Base-by-base conservation (phyloP, 169 alveolate species). In the Cystoisospora suis region DNA sequence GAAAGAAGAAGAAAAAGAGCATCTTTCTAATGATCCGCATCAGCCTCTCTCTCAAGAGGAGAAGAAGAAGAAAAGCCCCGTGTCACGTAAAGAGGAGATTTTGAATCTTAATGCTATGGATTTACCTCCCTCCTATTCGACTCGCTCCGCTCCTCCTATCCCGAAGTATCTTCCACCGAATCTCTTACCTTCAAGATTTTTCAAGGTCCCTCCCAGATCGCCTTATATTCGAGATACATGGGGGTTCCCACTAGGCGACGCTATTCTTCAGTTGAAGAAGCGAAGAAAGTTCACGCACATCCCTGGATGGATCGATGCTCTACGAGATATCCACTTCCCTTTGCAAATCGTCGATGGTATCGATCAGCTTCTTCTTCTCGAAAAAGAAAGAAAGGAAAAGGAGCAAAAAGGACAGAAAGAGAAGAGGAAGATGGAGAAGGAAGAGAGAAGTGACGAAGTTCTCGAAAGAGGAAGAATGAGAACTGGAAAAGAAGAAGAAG, bases 211-310 rank as follows among this genome's bases (percentile, higher is more conserved):
- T 1, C 17, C 83, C 2, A 2, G 27, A 4, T 29, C 53, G n/a
- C 3, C 56, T 0, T 72, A 36, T 34, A 34, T 56, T 3, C 42
- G 20, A 17, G 15, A 72, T 27, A n/a, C 32, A 17, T 72, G 83
- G 83, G 83, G 83, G 17, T 72, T 23, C 32, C 83, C 83, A 53
- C 83, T 72, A 17, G 83, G 83, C 29, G 83, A 46, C 15, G 56
- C 42, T 4, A 34, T 72, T 5, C 7, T 38, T 36, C 58, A 34
- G 34, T 34, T 72, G 83, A 27, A 34, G 3, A 34, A 20, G 3
- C 58, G 83, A 6, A 23, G 83, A 17, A 34, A 40, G 5, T 72
- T 72, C 83, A 46, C 42, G 58, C 5, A 20, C 1, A 20, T 36
- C 46, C 81, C 81, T 6, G 38, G 42, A 1, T 46, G 58, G 3